Evolutionary conservation across 805 yeast species (phyloP), one percentile per base, ranked within the genome.

Genomic region (Phaffomyces thermotolerans): DNA sequence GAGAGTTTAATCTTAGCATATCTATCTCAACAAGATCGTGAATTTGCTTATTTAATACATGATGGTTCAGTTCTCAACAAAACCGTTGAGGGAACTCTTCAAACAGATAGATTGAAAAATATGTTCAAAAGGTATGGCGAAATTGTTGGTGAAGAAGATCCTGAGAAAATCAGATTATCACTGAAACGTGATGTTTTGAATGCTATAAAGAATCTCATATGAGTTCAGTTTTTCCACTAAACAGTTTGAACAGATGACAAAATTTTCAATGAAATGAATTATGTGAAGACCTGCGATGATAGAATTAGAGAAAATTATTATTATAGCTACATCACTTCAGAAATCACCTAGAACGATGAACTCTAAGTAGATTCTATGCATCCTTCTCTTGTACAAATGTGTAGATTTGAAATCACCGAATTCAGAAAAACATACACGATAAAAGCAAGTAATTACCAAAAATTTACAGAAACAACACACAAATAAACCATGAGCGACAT

Each of bases 61-160:
- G 79, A 76, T 36, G 75, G 73, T 49, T 73, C 77, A 0, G 52
- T 65, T 1, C 63, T 59, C 32, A 69, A 67, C 42, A 62, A 58
- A 6, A 37, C 64, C 5, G 47, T 76, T 3, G 51, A 52, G 14
- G 69, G 73, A 30, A 74, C 69, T 25, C 51, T 52, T 3, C 78
- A 75, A 27, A 55, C 64, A 6, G 63, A 64, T 15, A 52, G 53
- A n/a, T 54, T 76, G 8, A 76, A 74, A 51, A 62, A 56, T 9
- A 49, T 66, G 8, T 66, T 78, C 49, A 69, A 73, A 49, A 63
- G 59, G 1, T 78, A 73, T 52, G 81, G 83, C 9, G 78, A 73
- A n/a, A 66, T 73, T 3, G 58, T 59, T 3, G 76, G 71, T 15
- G 64, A 63, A 24, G 64, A 63, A 23, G 71, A 69, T 31, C 59